Base-by-base conservation (phyloP, 2,329 filamentous ascomycete species). In the Leptographium procerum region DNA sequence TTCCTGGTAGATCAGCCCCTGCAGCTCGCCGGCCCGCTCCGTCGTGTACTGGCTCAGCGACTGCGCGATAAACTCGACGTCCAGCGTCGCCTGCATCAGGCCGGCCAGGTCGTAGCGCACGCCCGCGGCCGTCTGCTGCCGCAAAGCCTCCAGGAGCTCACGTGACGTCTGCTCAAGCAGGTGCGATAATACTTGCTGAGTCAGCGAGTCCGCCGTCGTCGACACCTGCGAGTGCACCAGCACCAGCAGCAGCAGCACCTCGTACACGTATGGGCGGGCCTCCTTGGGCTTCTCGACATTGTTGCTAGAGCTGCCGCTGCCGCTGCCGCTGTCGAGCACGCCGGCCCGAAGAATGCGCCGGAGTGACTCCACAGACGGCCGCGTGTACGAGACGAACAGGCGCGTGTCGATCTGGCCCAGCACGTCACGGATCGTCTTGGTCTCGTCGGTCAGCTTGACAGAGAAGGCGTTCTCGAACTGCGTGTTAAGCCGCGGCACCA, bases 31-130 rank as follows among this genome's bases (percentile, higher is more conserved):
- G 3, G 91, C 89, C 55, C 84, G 81, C 59, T 95, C 88, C 0
- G 89, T 94, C 0, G 89, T 94, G 71, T 95, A 99, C 65, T 91
- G 86, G 61, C 83, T 88, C 36, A 99, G 80, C 6, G 92, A 96
- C 75, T 99, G 94, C 1, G 91, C 89, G 59, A 97, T 86, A 68
- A 99, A 97, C 72, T 99, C 94, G 1, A 96, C 91, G 68, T 99
- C 94, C 1, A 99, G 82, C 0, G 94, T 99, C 1, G 95, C 95
- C 73, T 99, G 95, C 86, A 97, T 95, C 55, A 99, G 81, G 8
- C 88, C 86, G 6, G 87, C 78, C 0, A 99, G 83, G 1, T 84
- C 81, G 72, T 94, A 97, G 24, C 77, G 77, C 5, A 29, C 36
- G 16, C 24, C 34, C 31, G 56, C 22, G 1, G 45, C 52, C 24